A percentile compares a stretch with the other conserved stretches of the same genome.
Evolutionary conservation across 139 green algal genomes (phyloP).

Genomic region (Microglena sp.): DNA sequence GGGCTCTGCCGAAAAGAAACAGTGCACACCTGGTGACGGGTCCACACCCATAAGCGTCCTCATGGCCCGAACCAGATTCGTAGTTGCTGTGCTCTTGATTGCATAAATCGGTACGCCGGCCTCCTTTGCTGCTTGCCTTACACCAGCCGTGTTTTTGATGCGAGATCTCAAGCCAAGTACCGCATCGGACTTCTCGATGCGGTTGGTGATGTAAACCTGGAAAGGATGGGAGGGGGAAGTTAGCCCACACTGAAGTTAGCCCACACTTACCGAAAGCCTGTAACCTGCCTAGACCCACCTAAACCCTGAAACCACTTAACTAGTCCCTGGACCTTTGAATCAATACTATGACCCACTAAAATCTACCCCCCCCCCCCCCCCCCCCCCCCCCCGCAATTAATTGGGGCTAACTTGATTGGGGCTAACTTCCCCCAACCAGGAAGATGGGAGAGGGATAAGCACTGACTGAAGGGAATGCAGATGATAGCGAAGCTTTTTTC

Average conservation of each 20-base stretch:
- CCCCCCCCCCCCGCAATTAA: no score
- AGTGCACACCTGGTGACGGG: neutral
- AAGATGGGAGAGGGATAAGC: no score
- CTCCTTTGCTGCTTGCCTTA: slow-evolving; percentile 16
- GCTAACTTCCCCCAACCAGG: no score
- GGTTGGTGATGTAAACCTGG: slow-evolving; percentile 29
- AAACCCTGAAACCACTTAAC: neutral
- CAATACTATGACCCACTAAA: no score
- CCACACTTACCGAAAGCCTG: neutral
- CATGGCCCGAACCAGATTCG: slow-evolving; percentile 46
- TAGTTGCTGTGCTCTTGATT: slow-evolving; percentile 36
- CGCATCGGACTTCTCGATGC: slow-evolving; percentile 38
- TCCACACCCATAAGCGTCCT: slow-evolving; percentile 44
- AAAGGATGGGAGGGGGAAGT: no score
- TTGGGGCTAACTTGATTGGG: no score
- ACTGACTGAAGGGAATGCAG: no score
- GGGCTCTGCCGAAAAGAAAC: no score
- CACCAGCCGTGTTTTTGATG: slow-evolving; percentile 23
- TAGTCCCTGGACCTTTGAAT: neutral
- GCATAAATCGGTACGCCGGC: slow-evolving; percentile 51
- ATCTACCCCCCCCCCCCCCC: no score
- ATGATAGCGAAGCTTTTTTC: no score
- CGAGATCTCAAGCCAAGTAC: slow-evolving; percentile 46
- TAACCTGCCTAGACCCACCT: neutral
- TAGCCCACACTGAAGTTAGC: no score